Evolutionary conservation across 768 basidiomycete species (phyloP), one percentile per base, ranked within the genome.

Genomic region (Flagelloscypha sp.): DNA sequence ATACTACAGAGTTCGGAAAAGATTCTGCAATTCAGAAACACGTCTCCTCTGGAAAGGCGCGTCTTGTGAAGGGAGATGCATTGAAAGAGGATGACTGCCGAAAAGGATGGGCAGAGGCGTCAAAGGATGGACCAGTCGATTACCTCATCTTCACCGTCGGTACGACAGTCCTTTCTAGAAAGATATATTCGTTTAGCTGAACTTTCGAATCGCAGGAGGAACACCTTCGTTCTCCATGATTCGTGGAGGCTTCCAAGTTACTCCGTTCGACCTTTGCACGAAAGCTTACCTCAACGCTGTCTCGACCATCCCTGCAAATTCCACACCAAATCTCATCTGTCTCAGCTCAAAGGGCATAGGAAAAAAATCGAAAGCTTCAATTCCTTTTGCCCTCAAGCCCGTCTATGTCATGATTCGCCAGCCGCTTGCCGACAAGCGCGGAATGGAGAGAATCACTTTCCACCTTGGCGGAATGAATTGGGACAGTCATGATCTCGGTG

Each of bases 381-480:
- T 81, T 1, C 79, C 81, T 0, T 29, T 70, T 20, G 49, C 55
- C 3, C 44, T 78, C 21, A 70, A 66, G 42, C 63, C 65, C 0
- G 0, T 84, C 0, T 81, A 80, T 49, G 40, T 48, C 4, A 30
- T 72, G 17, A 53, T 80, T 27, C 25, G 51, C 5, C 39, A 22
- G 2, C 71, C 76, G 5, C 78, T 77, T 48, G 59, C 48, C 19
- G 81, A 84, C 54, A 85, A 84, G 54, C 28, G 72, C 29, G 79
- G 72, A 6, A 53, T 58, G 21, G 83, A 86, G 54, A 59, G 70
- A 19, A 51, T 69, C 2, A 32, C 73, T 4, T 54, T 63, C 1
- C 62, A 79, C 40, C 56, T 59, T 39, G 59, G 70, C 0, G 79
- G 74, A 2, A 65, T 65, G 66, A 19, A 49, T 1, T 81, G 79